phyloP scores from a whole-genome alignment of 2,329 filamentous ascomycete species.

The Aspergillus felis region DNA sequence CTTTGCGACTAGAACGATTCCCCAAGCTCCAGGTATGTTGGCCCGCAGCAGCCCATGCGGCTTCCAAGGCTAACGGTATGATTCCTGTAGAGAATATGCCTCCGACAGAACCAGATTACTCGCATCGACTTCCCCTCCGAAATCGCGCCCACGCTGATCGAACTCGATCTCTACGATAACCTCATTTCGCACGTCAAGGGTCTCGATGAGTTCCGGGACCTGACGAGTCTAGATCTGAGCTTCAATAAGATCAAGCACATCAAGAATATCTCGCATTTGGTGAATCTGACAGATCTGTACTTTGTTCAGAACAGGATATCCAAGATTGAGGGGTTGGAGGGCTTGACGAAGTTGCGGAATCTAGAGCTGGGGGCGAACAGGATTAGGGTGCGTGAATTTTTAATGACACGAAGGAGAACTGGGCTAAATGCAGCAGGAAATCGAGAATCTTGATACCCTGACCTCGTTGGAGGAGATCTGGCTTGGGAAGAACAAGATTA shows the following conservation, averaged over 20 bases:
- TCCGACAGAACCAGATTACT: constrained; percentile 87
- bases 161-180: constrained; percentile 96
- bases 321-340: constrained; percentile 78
- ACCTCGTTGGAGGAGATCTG: constrained; percentile 81
- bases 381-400: constrained; percentile 56
- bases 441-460: constrained; percentile 77
- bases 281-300: constrained; percentile 75
- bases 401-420: neutral
- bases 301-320: constrained; percentile 94
- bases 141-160: constrained; percentile 65
- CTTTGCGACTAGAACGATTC: constrained; percentile 81
- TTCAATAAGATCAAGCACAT: constrained; percentile 99
- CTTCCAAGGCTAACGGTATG: neutral
- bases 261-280: constrained; percentile 77
- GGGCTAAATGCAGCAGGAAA: constrained; percentile 49
- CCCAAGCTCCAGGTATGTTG: constrained; percentile 57
- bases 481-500: constrained; percentile 96
- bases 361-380: constrained; percentile 90
- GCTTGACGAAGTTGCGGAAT: constrained; percentile 69
- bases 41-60: neutral
- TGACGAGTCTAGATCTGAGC: constrained; percentile 81
- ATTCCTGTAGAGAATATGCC: constrained; percentile 62
- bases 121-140: constrained; percentile 69
- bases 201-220: constrained; percentile 69
- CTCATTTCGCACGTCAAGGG: constrained; percentile 81